Percentiles rank a stretch among this genome's conserved stretches.
Conservation (phyloP, 2,329 filamentous ascomycete genomes). For the Fulvia fulva region DNA sequence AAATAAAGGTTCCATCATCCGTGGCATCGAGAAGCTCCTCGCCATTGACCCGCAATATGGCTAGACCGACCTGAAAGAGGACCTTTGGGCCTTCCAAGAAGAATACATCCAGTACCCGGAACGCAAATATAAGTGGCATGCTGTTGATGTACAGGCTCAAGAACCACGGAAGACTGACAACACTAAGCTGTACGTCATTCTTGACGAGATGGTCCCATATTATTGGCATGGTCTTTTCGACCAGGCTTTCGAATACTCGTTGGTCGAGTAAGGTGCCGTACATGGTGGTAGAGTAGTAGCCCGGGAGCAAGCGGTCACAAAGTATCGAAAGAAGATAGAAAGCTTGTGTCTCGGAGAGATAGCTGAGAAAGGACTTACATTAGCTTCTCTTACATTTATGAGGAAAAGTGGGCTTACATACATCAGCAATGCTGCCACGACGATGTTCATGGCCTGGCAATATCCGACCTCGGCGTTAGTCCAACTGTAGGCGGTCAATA, state of each 20-base stretch:
- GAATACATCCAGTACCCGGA: conserved; percentile 93
- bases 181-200: conserved; percentile 93
- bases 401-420: conserved; percentile 38
- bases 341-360: conserved; percentile 93
- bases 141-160: conserved; percentile 98
- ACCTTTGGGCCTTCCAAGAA: conserved; percentile 98
- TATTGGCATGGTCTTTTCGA: conserved; percentile 98
- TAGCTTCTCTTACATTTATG: conserved; percentile 1
- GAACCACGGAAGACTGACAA: conserved; percentile 97
- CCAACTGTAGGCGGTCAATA: conserved; percentile 97
- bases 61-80: conserved; percentile 90
- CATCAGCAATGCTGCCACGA: conserved; percentile 94
- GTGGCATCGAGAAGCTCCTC: conserved; percentile 90
- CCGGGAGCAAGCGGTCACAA: conserved; percentile 87
- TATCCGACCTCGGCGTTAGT: conserved; percentile 93
- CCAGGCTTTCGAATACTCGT: conserved; percentile 92
- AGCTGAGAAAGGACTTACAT: conserved; percentile 48
- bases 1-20: conserved; percentile 96
- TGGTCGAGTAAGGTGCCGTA: conserved; percentile 96
- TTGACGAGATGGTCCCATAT: conserved; percentile 98
- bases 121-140: conserved; percentile 97
- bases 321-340: conserved; percentile 90
- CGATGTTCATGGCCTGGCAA: conserved; percentile 99
- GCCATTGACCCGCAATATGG: conserved; percentile 95
- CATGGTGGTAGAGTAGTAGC: conserved; percentile 99